These are phyloP conservation scores for Platismatia glauca DNA, from an alignment of 495 filamentous ascomycete genomes.

Conservation along the genomic window DNA sequence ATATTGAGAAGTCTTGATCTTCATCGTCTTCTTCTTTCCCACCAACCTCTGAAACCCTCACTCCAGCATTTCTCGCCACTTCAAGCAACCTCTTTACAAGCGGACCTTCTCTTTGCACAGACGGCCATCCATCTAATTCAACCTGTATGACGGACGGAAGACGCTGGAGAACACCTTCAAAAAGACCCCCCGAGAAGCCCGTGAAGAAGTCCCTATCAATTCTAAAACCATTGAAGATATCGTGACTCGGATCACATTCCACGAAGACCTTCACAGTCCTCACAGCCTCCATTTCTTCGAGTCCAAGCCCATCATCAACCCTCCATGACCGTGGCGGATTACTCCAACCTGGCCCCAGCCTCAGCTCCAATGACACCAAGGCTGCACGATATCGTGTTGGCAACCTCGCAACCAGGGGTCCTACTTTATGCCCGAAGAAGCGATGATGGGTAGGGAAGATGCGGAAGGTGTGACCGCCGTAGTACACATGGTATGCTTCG, in stretches of 20 bases:
- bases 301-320: slow-evolving; percentile 54
- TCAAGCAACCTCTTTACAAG: slow-evolving; percentile 62
- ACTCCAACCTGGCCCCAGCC: slow-evolving; percentile 74
- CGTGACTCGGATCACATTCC: slow-evolving; percentile 67
- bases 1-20: background rate
- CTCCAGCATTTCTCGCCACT: slow-evolving; percentile 41
- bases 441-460: slow-evolving; percentile 67
- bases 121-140: slow-evolving; percentile 66
- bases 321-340: slow-evolving; percentile 65
- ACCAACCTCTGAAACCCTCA: slow-evolving; percentile 52
- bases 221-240: slow-evolving; percentile 65
- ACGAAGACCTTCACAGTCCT: slow-evolving; percentile 65
- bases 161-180: slow-evolving; percentile 48
- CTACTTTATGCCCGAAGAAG: slow-evolving; percentile 53
- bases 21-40: slow-evolving; percentile 58
- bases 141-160: slow-evolving; percentile 54
- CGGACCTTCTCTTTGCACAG: slow-evolving; percentile 57
- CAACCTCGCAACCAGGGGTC: slow-evolving; percentile 56
- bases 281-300: slow-evolving; percentile 53
- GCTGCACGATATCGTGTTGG: slow-evolving; percentile 52
- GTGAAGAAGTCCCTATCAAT: slow-evolving; percentile 64
- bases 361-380: slow-evolving; percentile 63
- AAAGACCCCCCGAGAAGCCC: slow-evolving; percentile 51
- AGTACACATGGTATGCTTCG: slow-evolving; percentile 69
- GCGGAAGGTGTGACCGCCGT: slow-evolving; percentile 65